Conservation (phyloP, 768 basidiomycete genomes). For the Boletus pseudo-olivaceus region DNA sequence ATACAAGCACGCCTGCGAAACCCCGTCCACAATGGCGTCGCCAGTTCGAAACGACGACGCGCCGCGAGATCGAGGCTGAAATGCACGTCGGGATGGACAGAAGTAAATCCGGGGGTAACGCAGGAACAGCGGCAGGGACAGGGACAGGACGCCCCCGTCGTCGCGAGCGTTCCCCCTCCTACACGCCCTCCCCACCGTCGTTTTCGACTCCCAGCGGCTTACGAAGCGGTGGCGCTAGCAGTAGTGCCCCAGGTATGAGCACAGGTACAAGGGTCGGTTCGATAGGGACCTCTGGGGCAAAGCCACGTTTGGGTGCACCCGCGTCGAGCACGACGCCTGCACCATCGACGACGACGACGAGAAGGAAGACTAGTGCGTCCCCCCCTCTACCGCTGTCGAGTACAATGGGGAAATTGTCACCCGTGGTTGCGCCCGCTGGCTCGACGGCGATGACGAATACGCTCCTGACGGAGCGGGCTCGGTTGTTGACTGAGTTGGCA, state of each 20-base stretch:
- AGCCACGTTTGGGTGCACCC: neutral
- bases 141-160: neutral
- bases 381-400: neutral
- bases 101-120: neutral
- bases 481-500: conserved; percentile 52
- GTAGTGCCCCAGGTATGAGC: neutral
- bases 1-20: conserved; percentile 30
- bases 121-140: neutral
- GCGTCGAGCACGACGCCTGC: neutral
- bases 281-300: neutral
- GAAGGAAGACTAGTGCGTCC: no score
- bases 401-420: neutral
- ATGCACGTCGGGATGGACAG: neutral
- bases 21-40: conserved; percentile 7
- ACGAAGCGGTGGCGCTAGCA: neutral
- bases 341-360: neutral
- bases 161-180: conserved; percentile 9
- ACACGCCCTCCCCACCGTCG: conserved; percentile 11
- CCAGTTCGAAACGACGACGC: neutral
- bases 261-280: neutral
- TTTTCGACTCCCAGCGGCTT: neutral
- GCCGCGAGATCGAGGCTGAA: neutral
- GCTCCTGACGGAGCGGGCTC: conserved; percentile 56
- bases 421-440: conserved; percentile 12
- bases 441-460: conserved; percentile 42